These are phyloP conservation scores for Phenoliferia sp. DNA, from an alignment of 1,284 basidiomycete species.

Conservation along the genomic window DNA sequence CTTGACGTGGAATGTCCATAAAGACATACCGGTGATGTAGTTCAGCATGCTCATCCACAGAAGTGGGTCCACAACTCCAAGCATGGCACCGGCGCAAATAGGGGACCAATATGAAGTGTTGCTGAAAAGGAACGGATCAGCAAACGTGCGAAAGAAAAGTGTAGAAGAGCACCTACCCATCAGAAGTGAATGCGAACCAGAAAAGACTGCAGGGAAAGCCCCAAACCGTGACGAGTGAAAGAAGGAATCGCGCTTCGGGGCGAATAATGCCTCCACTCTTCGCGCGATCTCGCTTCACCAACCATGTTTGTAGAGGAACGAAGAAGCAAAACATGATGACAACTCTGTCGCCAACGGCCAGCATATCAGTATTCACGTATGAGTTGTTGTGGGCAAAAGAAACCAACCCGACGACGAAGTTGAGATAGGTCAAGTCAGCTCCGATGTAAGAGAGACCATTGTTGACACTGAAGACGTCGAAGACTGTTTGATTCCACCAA, in stretches of 20 bases:
- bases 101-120: conserved; percentile 1
- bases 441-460: background rate
- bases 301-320: background rate
- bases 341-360: background rate
- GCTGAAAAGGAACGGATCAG: background rate
- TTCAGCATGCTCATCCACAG: background rate
- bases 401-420: conserved; percentile 1
- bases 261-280: background rate
- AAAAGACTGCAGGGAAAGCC: background rate
- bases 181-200: background rate
- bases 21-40: background rate
- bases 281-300: background rate
- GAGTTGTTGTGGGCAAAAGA: too few relatives aligned
- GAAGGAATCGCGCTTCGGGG: conserved; percentile 2
- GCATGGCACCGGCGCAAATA: background rate
- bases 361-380: background rate
- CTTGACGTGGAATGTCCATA: too few relatives aligned
- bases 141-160: background rate
- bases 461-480: conserved; percentile 4
- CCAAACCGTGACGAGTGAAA: conserved; percentile 1
- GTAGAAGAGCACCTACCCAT: background rate
- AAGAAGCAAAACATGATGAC: conserved; percentile 3
- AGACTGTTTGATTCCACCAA: background rate
- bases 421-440: conserved; percentile 1
- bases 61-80: background rate